phyloP scores from a whole-genome alignment of 352 stramenopile species.

The Pythium aristosporum region DNA sequence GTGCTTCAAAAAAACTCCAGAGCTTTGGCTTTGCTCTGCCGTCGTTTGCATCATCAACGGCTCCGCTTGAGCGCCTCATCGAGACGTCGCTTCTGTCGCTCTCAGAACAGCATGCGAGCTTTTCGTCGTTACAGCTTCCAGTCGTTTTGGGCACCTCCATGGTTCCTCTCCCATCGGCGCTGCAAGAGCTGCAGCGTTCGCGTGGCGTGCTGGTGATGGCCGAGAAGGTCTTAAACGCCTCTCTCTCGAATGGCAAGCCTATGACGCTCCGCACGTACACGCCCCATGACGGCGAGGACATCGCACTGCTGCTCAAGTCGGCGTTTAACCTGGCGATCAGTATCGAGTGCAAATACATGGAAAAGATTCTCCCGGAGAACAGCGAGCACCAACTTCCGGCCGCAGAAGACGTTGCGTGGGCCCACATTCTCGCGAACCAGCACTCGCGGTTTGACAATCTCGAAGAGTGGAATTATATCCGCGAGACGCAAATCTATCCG shows the following conservation, averaged over 20 bases:
- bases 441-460: constrained; percentile 82
- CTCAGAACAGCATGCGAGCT: constrained; percentile 41
- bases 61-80: constrained; percentile 39
- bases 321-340: constrained; percentile 81
- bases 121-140: constrained; percentile 65
- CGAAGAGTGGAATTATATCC: constrained; percentile 82
- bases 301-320: constrained; percentile 73
- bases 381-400: constrained; percentile 40
- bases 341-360: constrained; percentile 80
- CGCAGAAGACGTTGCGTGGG: constrained; percentile 72
- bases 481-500: constrained; percentile 79
- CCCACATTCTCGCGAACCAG: constrained; percentile 80
- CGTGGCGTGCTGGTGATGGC: constrained; percentile 56
- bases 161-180: constrained; percentile 31
- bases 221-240: constrained; percentile 59
- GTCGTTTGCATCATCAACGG: constrained; percentile 7
- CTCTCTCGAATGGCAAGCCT: constrained; percentile 66
- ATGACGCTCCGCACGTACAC: constrained; percentile 51
- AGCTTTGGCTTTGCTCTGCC: constrained; percentile 64
- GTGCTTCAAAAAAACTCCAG: constrained; percentile 44
- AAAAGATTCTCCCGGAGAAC: constrained; percentile 50
- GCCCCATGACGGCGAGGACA: constrained; percentile 49
- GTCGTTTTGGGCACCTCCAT: constrained; percentile 40
- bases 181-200: constrained; percentile 48
- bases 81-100: constrained; percentile 43